Base-by-base conservation (phyloP, 169 alveolate species). In the Babesia microti region DNA sequence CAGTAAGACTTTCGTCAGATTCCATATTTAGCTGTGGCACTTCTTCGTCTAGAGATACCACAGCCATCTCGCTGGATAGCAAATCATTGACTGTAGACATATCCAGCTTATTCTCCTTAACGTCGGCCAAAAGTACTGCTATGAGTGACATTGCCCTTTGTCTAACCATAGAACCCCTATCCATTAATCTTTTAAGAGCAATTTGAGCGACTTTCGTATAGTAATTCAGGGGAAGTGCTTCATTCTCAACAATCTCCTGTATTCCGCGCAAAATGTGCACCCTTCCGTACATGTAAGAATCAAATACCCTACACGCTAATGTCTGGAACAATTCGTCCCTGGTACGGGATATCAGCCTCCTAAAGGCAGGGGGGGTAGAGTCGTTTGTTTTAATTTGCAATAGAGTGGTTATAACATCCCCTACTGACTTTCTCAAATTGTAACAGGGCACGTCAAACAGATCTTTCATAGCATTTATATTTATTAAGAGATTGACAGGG, bases 121-220 rank as follows among this genome's bases (percentile, higher is more conserved):
- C 71, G 41, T 68, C 82, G 27, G 27, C 40, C 14, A 76, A 65
- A 41, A 76, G 36, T 24, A 69, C 28, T 0, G 83, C 58, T 36
- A 76, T 53, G 33, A 76, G 59, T 26, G 69, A 24, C 41, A 76
- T 63, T 18, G 86, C 81, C 17, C 79, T 43, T 53, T 76, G 86
- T 32, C 86, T 67, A 22, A 76, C 86, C 49, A 66, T 69, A 12
- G 86, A 68, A 1, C 83, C 74, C 30, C 59, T 63, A 45, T 76
- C 86, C 63, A 57, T 58, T 28, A 76, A 42, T 41, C 86, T 34
- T 21, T 61, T 58, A 32, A 72, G 39, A 26, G 83, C 74, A 41
- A 76, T 41, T 11, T 46, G 14, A 17, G 73, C 70, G 26, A 54
- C 44, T 29, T 42, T 36, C 30, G 50, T 68, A 36, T 66, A 70